Conservation (phyloP, 495 filamentous ascomycete species). For the Podospora anserina region DNA sequence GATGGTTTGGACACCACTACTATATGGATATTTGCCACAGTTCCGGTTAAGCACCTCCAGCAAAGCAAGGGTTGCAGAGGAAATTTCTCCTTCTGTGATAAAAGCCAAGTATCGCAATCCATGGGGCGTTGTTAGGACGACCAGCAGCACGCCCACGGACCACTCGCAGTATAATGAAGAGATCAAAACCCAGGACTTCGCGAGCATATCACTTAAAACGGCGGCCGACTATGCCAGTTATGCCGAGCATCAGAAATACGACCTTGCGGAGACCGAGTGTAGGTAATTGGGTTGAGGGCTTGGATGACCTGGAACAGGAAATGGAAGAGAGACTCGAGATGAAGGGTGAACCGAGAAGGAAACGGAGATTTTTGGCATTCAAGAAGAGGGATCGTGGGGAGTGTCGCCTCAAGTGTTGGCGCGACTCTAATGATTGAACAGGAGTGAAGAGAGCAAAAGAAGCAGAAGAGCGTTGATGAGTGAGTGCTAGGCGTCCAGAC, state of each 20-base stretch:
- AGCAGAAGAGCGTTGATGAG: no score
- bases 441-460: no score
- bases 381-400: background rate
- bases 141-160: background rate
- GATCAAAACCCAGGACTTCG: background rate
- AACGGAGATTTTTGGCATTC: background rate
- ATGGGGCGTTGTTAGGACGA: background rate
- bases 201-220: background rate
- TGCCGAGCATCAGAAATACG: background rate
- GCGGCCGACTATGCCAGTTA: background rate
- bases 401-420: no score
- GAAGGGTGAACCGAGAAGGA: background rate
- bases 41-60: background rate
- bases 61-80: background rate
- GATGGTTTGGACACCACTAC: background rate
- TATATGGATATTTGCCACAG: background rate
- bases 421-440: no score
- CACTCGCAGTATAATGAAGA: background rate
- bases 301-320: background rate
- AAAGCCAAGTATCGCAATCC: background rate
- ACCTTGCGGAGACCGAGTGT: background rate
- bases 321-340: background rate
- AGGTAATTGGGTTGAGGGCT: background rate
- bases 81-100: background rate
- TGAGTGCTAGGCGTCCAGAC: no score